Evolutionary conservation across 1,139 yeast genomes (phyloP), one percentile per base, ranked within the genome.

Genomic region (Taphrina wiesneri): DNA sequence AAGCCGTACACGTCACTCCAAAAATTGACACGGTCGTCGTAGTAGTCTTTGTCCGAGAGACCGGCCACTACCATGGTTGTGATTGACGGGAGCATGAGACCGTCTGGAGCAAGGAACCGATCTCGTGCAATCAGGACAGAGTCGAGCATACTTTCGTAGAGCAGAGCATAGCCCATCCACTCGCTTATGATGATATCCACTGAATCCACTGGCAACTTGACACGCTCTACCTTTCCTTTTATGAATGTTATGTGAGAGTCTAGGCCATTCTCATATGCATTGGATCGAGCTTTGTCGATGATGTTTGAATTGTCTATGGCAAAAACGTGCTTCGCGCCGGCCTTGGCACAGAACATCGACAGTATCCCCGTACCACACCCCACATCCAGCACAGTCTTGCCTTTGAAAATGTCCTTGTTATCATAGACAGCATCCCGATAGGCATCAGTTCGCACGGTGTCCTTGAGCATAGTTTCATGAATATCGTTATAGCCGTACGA

Each of bases 391-490:
- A 95, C 99, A 69, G 91, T 80, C 81, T 93, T 95, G 78, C 85
- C 97, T 77, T 91, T 90, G 81, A 95, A 93, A 70, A 90, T 79
- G 73, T 87, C 88, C 75, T 88, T 88, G 80, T 95, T 95, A 77
- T 90, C 91, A 79, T 86, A 86, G 79, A 95, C 93, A 67, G 98
- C 97, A 70, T 89, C 88, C 74, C 98, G 83, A 79, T 95, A 95
- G 39, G 96, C 85, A 70, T 92, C 81, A 7, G 99, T 95, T 77
- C 99, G 86, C 47, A 91, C 90, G 66, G 90, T 85, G 76, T 95
- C 99, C 78, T 93, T 96, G 74, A 95, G 85, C 99, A 95, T 95
- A 77, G 92, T 98, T 78, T 95, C 99, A 75, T 95, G 99, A 74
- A 95, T 95, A 66, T 97, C 97, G 74, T 90, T 92, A 76, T 93